Conservation (phyloP, 768 basidiomycete genomes). For the Tylopilus vinaceipallidus region DNA sequence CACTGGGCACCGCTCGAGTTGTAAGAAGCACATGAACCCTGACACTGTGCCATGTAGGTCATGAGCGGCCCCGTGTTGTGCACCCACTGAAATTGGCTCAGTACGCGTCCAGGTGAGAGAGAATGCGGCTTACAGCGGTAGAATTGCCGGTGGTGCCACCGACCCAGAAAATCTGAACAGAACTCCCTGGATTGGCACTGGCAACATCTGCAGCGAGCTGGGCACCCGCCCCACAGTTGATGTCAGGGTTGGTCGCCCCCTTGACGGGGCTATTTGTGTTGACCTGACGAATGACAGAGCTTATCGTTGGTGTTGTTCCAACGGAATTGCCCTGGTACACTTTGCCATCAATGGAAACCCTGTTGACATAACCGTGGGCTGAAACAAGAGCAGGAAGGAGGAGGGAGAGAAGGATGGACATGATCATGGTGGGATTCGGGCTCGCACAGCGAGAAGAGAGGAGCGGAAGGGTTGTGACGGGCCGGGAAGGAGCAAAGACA, state of each 20-base stretch:
- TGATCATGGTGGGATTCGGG: slow-evolving; percentile 13
- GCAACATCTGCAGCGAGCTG: slow-evolving; percentile 45
- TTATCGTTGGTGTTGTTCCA: slow-evolving; percentile 23
- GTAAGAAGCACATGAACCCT: slow-evolving; percentile 54
- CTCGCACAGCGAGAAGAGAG: slow-evolving; percentile 26
- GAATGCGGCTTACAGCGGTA: slow-evolving; percentile 20
- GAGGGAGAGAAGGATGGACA: slow-evolving; percentile 11
- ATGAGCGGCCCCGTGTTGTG: slow-evolving; percentile 66
- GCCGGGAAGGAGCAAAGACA: background rate
- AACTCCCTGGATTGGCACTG: slow-evolving; percentile 57
- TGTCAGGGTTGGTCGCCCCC: slow-evolving; percentile 50
- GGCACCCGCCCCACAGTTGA: slow-evolving; percentile 60
- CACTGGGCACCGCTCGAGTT: slow-evolving; percentile 55
- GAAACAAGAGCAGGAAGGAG: slow-evolving; percentile 26
- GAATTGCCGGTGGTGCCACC: slow-evolving; percentile 36
- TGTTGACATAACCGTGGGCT: slow-evolving; percentile 28
- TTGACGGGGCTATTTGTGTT: slow-evolving; percentile 47
- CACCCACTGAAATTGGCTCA: slow-evolving; percentile 36
- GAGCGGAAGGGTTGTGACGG: background rate
- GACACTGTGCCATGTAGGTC: slow-evolving; percentile 69
- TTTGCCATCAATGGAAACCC: slow-evolving; percentile 29
- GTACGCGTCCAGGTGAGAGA: background rate
- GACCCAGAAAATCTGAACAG: slow-evolving; percentile 51
- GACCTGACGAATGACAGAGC: slow-evolving; percentile 43
- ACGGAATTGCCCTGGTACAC: slow-evolving; percentile 31